These are phyloP conservation scores for Dothiorella sarmentorum DNA, from an alignment of 2,329 filamentous ascomycete species.

Conservation along the genomic window DNA sequence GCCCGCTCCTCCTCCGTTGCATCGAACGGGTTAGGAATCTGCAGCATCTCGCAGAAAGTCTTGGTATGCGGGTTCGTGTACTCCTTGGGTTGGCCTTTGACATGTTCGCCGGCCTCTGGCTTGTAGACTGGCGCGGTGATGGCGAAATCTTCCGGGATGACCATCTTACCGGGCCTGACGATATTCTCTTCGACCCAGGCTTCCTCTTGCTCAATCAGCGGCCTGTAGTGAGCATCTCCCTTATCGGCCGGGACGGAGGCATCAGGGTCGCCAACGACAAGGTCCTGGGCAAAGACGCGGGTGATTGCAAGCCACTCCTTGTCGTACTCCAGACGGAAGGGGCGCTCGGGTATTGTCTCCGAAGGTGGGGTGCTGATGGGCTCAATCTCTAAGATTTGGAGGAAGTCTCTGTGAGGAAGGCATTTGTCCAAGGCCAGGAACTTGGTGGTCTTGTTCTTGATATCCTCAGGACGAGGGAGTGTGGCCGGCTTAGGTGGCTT, in stretches of 20 bases:
- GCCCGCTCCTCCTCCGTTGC: constrained; percentile 68
- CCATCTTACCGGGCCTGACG: constrained; percentile 58
- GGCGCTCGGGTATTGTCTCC: constrained; percentile 35
- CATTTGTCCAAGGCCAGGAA: constrained; percentile 95
- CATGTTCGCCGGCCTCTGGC: constrained; percentile 53
- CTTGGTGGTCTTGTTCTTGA: constrained; percentile 73
- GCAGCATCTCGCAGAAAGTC: constrained; percentile 75
- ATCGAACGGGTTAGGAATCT: constrained; percentile 72
- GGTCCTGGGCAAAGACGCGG: constrained; percentile 67
- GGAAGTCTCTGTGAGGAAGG: constrained; percentile 71
- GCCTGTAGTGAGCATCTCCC: constrained; percentile 65
- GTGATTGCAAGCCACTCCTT: constrained; percentile 94
- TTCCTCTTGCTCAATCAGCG: constrained; percentile 65
- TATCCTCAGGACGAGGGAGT: constrained; percentile 62
- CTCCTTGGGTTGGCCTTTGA: constrained; percentile 66
- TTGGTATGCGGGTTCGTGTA: constrained; percentile 84
- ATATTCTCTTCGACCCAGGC: constrained; percentile 80
- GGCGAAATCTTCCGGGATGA: constrained; percentile 74
- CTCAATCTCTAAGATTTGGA: constrained; percentile 65
- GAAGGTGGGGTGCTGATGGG: constrained; percentile 42
- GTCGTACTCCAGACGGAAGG: constrained; percentile 73
- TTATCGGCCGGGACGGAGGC: constrained; percentile 56
- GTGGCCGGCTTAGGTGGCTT: constrained; percentile 40
- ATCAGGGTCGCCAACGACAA: constrained; percentile 52
- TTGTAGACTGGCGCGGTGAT: constrained; percentile 71